These are phyloP conservation scores for Cryptococcus sp. DNA, from an alignment of 1,284 basidiomycete species.

Conservation along the genomic window DNA sequence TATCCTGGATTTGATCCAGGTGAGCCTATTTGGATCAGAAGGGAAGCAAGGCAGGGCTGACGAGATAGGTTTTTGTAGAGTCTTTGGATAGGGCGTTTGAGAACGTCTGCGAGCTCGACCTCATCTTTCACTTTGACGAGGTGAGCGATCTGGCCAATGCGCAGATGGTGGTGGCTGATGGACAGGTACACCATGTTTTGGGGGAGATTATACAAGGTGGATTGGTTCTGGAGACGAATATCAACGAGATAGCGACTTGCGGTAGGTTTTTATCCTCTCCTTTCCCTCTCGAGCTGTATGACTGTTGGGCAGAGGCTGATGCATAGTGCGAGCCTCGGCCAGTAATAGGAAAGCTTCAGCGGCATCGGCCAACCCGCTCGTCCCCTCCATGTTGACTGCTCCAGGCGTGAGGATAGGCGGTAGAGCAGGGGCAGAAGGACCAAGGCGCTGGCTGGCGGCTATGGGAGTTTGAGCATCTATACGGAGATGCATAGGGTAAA, in stretches of 20 bases:
- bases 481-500: no score
- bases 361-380: conserved; percentile 37
- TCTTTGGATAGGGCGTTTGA: conserved; percentile 92
- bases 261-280: conserved; percentile 51
- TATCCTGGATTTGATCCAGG: conserved; percentile 94
- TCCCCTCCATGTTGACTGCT: conserved; percentile 32
- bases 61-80: conserved; percentile 83
- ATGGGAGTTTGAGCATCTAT: no score
- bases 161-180: neutral
- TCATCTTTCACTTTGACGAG: conserved; percentile 98
- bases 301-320: neutral
- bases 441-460: conserved; percentile 38
- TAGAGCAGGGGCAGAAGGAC: conserved; percentile 29
- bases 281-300: neutral
- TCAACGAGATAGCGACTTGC: conserved; percentile 76
- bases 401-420: conserved; percentile 16
- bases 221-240: conserved; percentile 95
- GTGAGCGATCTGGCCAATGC: conserved; percentile 49
- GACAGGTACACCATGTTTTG: conserved; percentile 85
- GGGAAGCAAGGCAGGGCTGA: neutral
- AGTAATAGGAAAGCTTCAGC: conserved; percentile 40
- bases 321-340: conserved; percentile 35
- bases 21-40: conserved; percentile 43
- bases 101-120: conserved; percentile 96
- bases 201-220: conserved; percentile 95